A percentile compares a stretch with the other conserved stretches of the same genome.
Conservation (phyloP, 2,329 filamentous ascomycete genomes). For the Ilyonectria mors-panacis region DNA sequence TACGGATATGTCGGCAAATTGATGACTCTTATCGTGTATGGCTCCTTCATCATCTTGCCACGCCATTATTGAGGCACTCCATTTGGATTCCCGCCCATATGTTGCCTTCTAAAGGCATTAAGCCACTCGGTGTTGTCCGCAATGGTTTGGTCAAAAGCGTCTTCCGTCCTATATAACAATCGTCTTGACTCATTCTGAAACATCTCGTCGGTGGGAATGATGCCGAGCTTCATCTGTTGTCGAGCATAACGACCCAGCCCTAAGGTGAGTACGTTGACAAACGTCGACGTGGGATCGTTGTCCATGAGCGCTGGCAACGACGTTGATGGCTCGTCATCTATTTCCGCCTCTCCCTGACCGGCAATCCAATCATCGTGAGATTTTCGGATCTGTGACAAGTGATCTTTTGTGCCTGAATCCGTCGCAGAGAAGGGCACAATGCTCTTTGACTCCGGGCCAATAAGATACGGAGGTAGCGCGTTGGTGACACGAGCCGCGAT, state of each 20-base stretch:
- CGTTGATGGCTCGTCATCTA: background rate
- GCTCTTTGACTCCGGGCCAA: conserved; percentile 36
- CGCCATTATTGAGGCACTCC: background rate
- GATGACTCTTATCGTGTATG: too few species aligned
- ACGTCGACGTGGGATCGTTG: conserved; percentile 18
- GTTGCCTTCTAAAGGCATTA: conserved; percentile 38
- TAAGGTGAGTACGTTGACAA: conserved; percentile 34
- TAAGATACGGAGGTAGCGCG: conserved; percentile 24
- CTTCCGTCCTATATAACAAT: conserved; percentile 43
- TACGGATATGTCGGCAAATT: too few species aligned
- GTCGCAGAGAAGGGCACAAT: conserved; percentile 49
- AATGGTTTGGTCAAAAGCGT: conserved; percentile 48
- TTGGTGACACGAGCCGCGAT: conserved; percentile 18
- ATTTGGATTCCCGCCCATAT: background rate
- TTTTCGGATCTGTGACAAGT: conserved; percentile 38
- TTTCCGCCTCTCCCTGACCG: background rate
- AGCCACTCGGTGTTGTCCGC: conserved; percentile 50
- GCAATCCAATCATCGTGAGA: background rate
- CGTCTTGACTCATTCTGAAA: conserved; percentile 46
- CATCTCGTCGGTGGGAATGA: conserved; percentile 47
- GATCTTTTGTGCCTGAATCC: conserved; percentile 38
- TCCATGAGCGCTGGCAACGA: background rate
- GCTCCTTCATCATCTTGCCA: too few species aligned
- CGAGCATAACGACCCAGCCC: conserved; percentile 44
- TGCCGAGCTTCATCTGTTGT: conserved; percentile 38